Evolutionary conservation across 2,329 filamentous ascomycete species (phyloP).

Genomic region (Chaetomiaceae sp.): DNA sequence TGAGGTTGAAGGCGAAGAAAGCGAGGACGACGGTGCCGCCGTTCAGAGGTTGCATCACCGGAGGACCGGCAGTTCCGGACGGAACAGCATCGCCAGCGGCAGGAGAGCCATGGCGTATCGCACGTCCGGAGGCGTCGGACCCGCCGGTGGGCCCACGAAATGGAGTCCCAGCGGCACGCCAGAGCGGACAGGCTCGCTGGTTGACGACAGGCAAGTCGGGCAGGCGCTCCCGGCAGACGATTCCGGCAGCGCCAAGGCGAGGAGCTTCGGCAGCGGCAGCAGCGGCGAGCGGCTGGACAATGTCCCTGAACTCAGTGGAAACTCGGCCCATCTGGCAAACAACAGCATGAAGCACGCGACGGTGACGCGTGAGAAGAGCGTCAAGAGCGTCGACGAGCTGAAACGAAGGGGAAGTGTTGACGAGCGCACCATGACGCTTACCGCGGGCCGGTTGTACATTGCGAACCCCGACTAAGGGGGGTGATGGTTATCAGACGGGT

Average conservation of each 20-base stretch:
- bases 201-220: slow-evolving; percentile 39
- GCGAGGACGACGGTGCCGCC: slow-evolving; percentile 64
- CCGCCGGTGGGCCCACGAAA: slow-evolving; percentile 36
- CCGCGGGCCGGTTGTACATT: slow-evolving; percentile 70
- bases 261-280: slow-evolving; percentile 49
- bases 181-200: slow-evolving; percentile 50
- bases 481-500: not conserved
- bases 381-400: slow-evolving; percentile 66
- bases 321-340: slow-evolving; percentile 47
- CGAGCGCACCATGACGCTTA: slow-evolving; percentile 73
- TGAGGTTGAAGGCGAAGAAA: slow-evolving; percentile 86
- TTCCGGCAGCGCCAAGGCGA: slow-evolving; percentile 44
- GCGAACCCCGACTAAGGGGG: slow-evolving; percentile 70
- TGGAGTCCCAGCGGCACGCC: slow-evolving; percentile 55
- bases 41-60: slow-evolving; percentile 57
- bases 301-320: slow-evolving; percentile 49
- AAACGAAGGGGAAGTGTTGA: slow-evolving; percentile 76
- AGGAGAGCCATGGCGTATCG: slow-evolving; percentile 48
- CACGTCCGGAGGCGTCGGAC: slow-evolving; percentile 42
- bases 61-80: slow-evolving; percentile 69
- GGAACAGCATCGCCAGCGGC: slow-evolving; percentile 60
- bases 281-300: slow-evolving; percentile 59
- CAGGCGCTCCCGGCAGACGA: slow-evolving; percentile 30
- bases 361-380: slow-evolving; percentile 60
- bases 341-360: slow-evolving; percentile 56